Percentiles rank a stretch among this genome's conserved stretches.
These are phyloP conservation scores for Lunularia cruciata DNA, from an alignment of 225 moss, liverwort and hornwort species.

Conservation along the genomic window DNA sequence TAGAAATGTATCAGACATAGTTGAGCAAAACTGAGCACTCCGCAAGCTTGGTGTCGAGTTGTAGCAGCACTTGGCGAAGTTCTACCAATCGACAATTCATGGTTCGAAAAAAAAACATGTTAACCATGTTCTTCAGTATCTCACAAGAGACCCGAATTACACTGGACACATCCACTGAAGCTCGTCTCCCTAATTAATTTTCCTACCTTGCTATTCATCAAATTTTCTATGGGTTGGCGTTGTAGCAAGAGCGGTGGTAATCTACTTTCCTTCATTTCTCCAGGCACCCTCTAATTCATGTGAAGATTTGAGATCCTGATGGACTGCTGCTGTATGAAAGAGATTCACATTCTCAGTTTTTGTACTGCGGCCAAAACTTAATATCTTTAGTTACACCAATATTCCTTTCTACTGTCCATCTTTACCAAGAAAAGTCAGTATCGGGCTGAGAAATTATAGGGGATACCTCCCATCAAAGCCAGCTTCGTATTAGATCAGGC, in stretches of 20 bases:
- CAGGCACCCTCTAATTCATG: neutral
- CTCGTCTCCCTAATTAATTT: neutral
- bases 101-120: conserved; percentile 1
- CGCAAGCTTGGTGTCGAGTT: conserved; percentile 3
- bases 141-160: neutral
- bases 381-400: too few species aligned
- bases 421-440: too few species aligned
- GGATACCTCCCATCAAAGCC: too few species aligned
- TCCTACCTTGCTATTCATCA: neutral
- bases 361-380: too few species aligned
- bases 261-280: neutral
- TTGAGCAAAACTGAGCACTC: neutral
- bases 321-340: neutral
- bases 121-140: conserved; percentile 1
- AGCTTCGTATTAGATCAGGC: too few species aligned
- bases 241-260: neutral
- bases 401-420: too few species aligned
- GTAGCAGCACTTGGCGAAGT: conserved; percentile 9
- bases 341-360: conserved; percentile 5
- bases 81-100: neutral
- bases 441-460: too few species aligned
- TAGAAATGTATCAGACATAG: neutral
- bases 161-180: neutral
- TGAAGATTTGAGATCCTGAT: neutral
- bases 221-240: neutral